Evolutionary conservation across 2,329 filamentous ascomycete genomes (phyloP).

Genomic region (Epicoccum sorghinum): DNA sequence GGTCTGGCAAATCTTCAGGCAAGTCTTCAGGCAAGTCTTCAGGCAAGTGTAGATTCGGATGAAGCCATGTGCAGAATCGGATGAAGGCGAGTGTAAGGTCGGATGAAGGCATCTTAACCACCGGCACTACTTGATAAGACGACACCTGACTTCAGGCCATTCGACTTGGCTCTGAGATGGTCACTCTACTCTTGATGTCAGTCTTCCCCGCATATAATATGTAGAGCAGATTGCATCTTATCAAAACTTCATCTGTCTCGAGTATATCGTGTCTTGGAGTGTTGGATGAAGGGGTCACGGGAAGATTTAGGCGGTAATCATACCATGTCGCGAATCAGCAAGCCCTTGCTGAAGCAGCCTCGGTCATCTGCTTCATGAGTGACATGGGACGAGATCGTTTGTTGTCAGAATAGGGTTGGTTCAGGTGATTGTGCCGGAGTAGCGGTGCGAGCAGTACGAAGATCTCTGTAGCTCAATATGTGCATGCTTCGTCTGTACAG

Average conservation of each 20-base stretch:
- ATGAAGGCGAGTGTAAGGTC: background rate
- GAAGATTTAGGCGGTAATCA: constrained; percentile 6
- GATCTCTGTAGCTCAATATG: constrained; percentile 17
- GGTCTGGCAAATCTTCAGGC: background rate
- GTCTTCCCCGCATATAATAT: constrained; percentile 15
- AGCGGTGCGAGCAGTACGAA: constrained; percentile 20
- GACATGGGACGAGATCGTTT: background rate
- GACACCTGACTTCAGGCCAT: background rate
- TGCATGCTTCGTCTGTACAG: constrained; percentile 8
- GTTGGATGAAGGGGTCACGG: background rate
- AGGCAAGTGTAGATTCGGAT: no score
- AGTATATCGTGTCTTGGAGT: background rate
- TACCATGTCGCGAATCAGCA: background rate
- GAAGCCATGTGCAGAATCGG: no score
- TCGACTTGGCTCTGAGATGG: background rate
- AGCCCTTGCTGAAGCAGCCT: constrained; percentile 3
- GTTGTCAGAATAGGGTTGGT: background rate
- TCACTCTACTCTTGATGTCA: background rate
- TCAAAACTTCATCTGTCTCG: constrained; percentile 16
- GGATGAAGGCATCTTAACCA: constrained; percentile 12
- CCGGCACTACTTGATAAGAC: constrained; percentile 4
- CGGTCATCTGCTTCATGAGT: constrained; percentile 7
- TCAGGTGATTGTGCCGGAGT: background rate
- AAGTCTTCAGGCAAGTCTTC: no score
- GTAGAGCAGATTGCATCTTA: constrained; percentile 3